Base-by-base conservation (phyloP, 129 eudicot species). In the Artemisia tridentata region DNA sequence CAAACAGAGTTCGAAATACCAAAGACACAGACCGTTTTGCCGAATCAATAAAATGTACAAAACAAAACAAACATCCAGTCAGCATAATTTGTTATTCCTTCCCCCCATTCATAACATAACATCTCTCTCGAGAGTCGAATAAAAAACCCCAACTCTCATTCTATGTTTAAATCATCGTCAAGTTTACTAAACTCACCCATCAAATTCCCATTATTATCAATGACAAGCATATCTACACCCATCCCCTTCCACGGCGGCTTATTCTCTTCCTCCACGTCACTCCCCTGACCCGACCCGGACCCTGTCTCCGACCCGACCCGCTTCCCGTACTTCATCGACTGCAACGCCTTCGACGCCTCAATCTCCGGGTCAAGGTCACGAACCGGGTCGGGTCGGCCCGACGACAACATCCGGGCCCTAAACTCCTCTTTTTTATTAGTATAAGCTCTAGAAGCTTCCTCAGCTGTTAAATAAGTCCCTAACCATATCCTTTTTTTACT, bases 131-230 rank as follows among this genome's bases (percentile, higher is more conserved):
- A 38, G 45, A 7, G 45, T 38, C 45, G 11, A 38, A 38, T 38
- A 38, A 38, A 38, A 38, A 38, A 38, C 45, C 9, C 2, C 45
- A 1, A 1, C 45, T 8, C 45, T 38, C 45, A 38, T 38, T 38
- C 45, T 38, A 80, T 80, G 59, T 45, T 68, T 8, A 80, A 47
- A 31, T 80, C 84, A 54, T 80, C 80, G 69, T 80, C 84, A 65
- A 80, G 76, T 16, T 75, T 74, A 68, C 80, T 74, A 41, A 68
- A 80, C 57, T 80, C 76, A n/a, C 76, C 84, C 68, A 80, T 16
- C 49, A 80, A 67, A 14, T 74, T 74, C 17, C 80, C 84, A 65
- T 80, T 61, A 64, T 68, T 74, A 70, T 80, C 84, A 1, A 80
- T 74, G 20, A 69, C 66, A 45, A 80, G 64, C 83, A 68, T 66